Conservation (phyloP, 805 yeast genomes). For the Lipomyces anomalus region DNA sequence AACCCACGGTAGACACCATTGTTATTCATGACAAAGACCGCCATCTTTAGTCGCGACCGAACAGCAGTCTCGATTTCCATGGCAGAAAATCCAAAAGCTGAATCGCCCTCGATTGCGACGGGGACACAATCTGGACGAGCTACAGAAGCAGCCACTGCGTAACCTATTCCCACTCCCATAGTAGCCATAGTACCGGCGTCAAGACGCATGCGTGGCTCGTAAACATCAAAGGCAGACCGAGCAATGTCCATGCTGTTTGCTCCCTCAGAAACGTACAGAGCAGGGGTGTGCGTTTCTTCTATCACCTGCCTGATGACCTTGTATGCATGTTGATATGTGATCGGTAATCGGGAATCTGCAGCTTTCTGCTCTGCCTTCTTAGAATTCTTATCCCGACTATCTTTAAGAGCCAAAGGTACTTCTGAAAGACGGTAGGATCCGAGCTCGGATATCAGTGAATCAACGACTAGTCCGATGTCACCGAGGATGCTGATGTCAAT, state of each 20-base stretch:
- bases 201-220: conserved; percentile 47
- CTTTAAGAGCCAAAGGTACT: conserved; percentile 29
- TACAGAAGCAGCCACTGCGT: conserved; percentile 47
- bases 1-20: conserved; percentile 68
- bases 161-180: conserved; percentile 71
- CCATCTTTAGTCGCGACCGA: conserved; percentile 47
- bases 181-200: conserved; percentile 77
- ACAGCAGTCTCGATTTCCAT: conserved; percentile 69
- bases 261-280: conserved; percentile 58
- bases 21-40: conserved; percentile 64
- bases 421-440: conserved; percentile 35
- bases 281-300: conserved; percentile 26
- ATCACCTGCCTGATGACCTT: conserved; percentile 42
- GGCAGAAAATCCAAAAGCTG: conserved; percentile 71
- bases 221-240: conserved; percentile 53
- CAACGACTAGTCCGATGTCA: conserved; percentile 43
- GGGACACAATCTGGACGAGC: conserved; percentile 37
- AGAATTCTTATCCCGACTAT: conserved; percentile 31
- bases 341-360: conserved; percentile 24
- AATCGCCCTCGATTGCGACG: conserved; percentile 65
- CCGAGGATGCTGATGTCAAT: conserved; percentile 48
- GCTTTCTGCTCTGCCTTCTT: conserved; percentile 36
- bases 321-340: conserved; percentile 53
- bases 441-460: conserved; percentile 34
- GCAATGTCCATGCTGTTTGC: conserved; percentile 74